Evolutionary conservation across 1,139 yeast species (phyloP), one percentile per base, ranked within the genome.

Genomic region (Yamadazyma dendronema): DNA sequence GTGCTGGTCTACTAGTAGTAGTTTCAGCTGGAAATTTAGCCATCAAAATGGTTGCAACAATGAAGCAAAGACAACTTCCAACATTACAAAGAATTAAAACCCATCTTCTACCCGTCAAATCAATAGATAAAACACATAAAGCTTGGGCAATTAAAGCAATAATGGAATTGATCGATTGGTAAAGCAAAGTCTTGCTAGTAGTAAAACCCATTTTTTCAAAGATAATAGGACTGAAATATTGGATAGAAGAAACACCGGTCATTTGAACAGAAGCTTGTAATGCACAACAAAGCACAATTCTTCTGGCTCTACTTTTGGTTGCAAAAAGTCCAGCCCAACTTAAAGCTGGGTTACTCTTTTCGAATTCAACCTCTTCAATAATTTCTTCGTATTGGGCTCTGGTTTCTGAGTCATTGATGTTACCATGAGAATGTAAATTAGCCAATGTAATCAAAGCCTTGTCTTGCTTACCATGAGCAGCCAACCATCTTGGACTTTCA

Each of bases 181-280:
- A 54, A 24, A 52, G 42, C 17, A 52, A 44, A 7, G 54, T 52
- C 25, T 41, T 42, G 14, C 31, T 43, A 15, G 54, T 48, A 23
- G 44, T 41, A 28, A 52, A 42, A 12, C 54, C 55, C 41, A 52
- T 44, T 16, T 48, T 46, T 12, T 40, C 42, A 36, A 54, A 54
- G 30, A 54, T 54, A 9, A 43, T 41, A 30, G 56, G 56, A 8
- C 88, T 86, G 54, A 80, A 82, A 56, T 83, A 83, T 53, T 82
- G 82, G 43, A 82, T 81, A 51, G 83, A 81, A 52, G 83, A 82
- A 44, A 82, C 82, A n/a, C 89, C 88, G 1, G 84, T 74, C 51
- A 82, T 72, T 60, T 82, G 89, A 19, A 46, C 49, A 21, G 50
- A 44, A 4, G 50, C 51, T 34, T 47, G 51, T 24, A 46, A 35